These are phyloP conservation scores for Colletotrichum sp. DNA, from an alignment of 2,329 filamentous ascomycete species.

Conservation along the genomic window DNA sequence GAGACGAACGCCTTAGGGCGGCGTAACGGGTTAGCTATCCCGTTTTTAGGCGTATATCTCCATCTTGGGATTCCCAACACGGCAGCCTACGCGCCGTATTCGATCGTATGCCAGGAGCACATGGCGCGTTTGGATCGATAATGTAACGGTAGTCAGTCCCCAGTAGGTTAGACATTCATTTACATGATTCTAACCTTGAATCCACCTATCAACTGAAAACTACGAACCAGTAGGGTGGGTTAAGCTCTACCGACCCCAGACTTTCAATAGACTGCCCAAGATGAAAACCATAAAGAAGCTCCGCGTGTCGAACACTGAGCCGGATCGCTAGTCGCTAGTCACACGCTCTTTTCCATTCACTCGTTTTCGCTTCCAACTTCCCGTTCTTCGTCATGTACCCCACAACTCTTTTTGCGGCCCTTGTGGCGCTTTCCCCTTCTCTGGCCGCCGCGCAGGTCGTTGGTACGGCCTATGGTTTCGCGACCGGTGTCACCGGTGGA, in stretches of 20 bases:
- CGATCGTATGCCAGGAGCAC: not conserved
- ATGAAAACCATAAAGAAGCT: not conserved
- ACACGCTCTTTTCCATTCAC: not conserved
- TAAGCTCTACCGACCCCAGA: not conserved
- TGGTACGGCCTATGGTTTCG: slow-evolving; percentile 33
- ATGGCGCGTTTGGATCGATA: not conserved
- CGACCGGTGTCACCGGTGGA: slow-evolving; percentile 2
- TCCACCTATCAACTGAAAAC: not conserved
- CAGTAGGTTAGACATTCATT: not conserved
- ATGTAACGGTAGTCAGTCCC: not conserved
- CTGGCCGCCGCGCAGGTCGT: slow-evolving; percentile 29
- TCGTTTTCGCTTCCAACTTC: not conserved
- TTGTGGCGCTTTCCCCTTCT: slow-evolving; percentile 21
- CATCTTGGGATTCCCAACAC: not conserved
- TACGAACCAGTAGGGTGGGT: not conserved
- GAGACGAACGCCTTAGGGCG: not conserved
- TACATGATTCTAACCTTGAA: not conserved
- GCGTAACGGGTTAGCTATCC: not conserved
- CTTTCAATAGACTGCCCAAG: not conserved
- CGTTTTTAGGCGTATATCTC: not conserved
- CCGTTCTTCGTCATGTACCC: not conserved
- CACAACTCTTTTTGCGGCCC: not conserved
- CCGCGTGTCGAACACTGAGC: not conserved
- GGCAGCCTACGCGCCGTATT: not conserved
- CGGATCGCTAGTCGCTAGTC: not conserved